These are phyloP conservation scores for Rhizopogon vesiculosus DNA, from an alignment of 768 basidiomycete species.

Conservation along the genomic window DNA sequence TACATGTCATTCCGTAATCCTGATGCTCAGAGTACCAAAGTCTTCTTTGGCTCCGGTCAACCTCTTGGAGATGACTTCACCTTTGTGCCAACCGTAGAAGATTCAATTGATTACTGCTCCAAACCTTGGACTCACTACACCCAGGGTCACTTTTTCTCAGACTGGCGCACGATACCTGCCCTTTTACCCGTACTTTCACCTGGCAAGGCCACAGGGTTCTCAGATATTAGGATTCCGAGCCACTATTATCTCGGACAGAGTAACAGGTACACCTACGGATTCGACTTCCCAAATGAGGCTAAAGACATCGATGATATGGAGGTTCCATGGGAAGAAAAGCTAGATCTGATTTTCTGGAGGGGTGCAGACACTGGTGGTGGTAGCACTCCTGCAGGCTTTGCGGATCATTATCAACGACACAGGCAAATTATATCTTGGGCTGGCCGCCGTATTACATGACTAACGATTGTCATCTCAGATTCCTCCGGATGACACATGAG, in stretches of 20 bases:
- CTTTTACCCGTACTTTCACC: conserved; percentile 96
- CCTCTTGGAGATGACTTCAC: conserved; percentile 49
- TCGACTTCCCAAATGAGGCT: conserved; percentile 74
- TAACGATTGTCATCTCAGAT: conserved; percentile 26
- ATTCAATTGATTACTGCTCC: conserved; percentile 71
- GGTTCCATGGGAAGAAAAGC: conserved; percentile 83
- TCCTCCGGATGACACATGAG: conserved; percentile 76
- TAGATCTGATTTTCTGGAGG: conserved; percentile 88
- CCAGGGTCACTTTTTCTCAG: conserved; percentile 97
- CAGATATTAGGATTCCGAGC: conserved; percentile 91
- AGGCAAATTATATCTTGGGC: conserved; percentile 38
- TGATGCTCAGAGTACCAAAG: conserved; percentile 22
- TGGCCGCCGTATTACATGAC: background rate
- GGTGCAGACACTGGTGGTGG: conserved; percentile 97
- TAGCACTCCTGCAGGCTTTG: conserved; percentile 78
- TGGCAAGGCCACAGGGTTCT: conserved; percentile 78
- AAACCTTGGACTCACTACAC: conserved; percentile 79
- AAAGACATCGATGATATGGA: conserved; percentile 85
- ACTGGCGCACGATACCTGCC: conserved; percentile 85
- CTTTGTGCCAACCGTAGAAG: conserved; percentile 61
- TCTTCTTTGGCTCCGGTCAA: conserved; percentile 20
- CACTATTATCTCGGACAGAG: conserved; percentile 94
- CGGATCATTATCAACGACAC: conserved; percentile 82
- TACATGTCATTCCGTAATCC: conserved; percentile 69
- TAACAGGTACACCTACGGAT: conserved; percentile 82